A percentile compares a stretch with the other conserved stretches of the same genome.
phyloP scores from a whole-genome alignment of 352 stramenopile species.

The Globisporangium paddicum region DNA sequence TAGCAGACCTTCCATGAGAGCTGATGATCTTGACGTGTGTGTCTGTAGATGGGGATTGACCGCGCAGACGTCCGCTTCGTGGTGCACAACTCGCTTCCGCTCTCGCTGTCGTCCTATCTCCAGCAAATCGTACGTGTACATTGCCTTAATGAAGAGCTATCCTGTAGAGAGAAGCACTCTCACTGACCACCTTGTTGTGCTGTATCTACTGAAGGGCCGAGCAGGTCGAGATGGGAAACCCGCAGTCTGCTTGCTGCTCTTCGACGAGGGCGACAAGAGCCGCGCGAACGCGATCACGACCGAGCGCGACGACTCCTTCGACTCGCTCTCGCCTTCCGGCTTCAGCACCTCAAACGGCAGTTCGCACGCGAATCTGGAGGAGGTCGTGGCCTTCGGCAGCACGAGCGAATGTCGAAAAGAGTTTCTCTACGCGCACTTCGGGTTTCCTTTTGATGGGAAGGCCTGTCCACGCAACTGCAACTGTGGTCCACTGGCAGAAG shows the following conservation, averaged over 20 bases:
- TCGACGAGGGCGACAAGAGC: conserved; percentile 49
- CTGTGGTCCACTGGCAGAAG: conserved; percentile 30
- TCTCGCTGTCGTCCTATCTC: conserved; percentile 62
- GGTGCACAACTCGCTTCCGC: conserved; percentile 62
- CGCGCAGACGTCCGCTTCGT: conserved; percentile 70
- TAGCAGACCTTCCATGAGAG: neutral
- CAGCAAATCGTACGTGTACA: conserved; percentile 64
- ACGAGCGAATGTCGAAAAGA: conserved; percentile 47
- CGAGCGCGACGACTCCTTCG: conserved; percentile 23
- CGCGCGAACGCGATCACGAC: conserved; percentile 42
- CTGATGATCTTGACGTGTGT: neutral
- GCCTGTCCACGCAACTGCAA: conserved; percentile 56
- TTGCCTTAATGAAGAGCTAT: neutral
- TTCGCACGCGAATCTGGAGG: conserved; percentile 37
- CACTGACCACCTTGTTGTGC: neutral
- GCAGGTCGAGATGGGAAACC: conserved; percentile 56
- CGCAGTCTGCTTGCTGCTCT: conserved; percentile 54
- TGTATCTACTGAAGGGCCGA: conserved; percentile 36
- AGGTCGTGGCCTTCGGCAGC: conserved; percentile 56
- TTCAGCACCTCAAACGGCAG: conserved; percentile 27
- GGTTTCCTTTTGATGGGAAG: conserved; percentile 31
- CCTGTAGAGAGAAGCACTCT: too few species aligned
- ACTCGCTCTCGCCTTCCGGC: conserved; percentile 9
- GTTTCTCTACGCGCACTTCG: conserved; percentile 52
- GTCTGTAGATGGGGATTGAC: conserved; percentile 75